Percentiles rank a stretch among this genome's conserved stretches.
phyloP scores from a whole-genome alignment of 2,329 filamentous ascomycete genomes.

The Thielaviopsis punctulata region DNA sequence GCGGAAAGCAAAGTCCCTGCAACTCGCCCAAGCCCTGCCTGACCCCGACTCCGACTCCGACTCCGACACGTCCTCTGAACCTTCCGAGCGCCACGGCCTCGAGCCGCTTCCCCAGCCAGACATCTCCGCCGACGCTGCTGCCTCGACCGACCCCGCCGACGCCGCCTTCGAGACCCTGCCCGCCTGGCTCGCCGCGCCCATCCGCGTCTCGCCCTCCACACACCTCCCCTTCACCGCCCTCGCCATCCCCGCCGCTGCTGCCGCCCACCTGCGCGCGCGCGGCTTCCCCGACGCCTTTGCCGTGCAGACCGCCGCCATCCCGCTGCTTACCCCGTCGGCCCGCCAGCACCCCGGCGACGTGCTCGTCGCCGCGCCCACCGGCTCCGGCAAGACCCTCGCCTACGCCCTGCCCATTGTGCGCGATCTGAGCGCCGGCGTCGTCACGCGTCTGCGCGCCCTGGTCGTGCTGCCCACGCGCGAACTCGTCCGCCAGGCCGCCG shows the following conservation, averaged over 20 bases:
- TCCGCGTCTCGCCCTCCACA: constrained; percentile 45
- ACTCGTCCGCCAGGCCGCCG: constrained; percentile 69
- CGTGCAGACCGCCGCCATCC: constrained; percentile 41
- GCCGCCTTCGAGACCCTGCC: constrained; percentile 56
- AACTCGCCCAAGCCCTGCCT: constrained; percentile 18
- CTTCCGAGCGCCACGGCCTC: constrained; percentile 46
- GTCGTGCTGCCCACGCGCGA: constrained; percentile 85
- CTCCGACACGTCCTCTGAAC: constrained; percentile 18
- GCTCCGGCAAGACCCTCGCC: constrained; percentile 86
- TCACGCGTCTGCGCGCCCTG: constrained; percentile 56
- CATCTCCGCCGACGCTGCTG: constrained; percentile 36
- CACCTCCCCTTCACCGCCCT: constrained; percentile 44
- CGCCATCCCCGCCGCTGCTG: constrained; percentile 41
- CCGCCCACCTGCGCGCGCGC: constrained; percentile 48
- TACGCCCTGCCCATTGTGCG: constrained; percentile 79
- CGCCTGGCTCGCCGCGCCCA: constrained; percentile 60
- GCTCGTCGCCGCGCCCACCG: constrained; percentile 81
- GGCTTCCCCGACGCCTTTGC: constrained; percentile 25
- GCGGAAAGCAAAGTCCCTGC: constrained; percentile 19
- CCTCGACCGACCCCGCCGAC: constrained; percentile 37
- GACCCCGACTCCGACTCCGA: constrained; percentile 19
- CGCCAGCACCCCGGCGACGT: constrained; percentile 54
- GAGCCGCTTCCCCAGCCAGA: constrained; percentile 68
- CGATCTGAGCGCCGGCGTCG: constrained; percentile 45
- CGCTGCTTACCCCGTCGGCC: constrained; percentile 53